Percentiles rank a stretch among this genome's conserved stretches.
Evolutionary conservation across 1,284 basidiomycete genomes (phyloP).

Genomic region (Melampsora americana): DNA sequence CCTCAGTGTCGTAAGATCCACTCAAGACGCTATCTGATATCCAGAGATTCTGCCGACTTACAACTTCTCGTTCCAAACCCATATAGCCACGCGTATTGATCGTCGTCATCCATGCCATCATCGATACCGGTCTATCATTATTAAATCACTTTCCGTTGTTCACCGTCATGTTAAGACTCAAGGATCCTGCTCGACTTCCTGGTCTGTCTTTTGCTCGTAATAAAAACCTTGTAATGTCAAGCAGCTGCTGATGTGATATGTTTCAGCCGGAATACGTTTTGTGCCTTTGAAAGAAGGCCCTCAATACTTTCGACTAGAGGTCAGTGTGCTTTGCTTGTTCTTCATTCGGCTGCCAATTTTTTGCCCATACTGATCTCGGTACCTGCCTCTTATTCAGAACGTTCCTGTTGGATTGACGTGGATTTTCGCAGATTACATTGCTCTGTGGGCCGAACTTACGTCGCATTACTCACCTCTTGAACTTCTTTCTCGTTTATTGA

Average conservation of each 20-base stretch:
- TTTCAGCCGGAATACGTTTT: slow-evolving; percentile 40
- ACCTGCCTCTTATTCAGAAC: neutral
- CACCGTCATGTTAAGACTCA: slow-evolving; percentile 75
- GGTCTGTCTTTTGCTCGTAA: slow-evolving; percentile 58
- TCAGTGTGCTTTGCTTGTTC: neutral
- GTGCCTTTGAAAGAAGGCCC: slow-evolving; percentile 2
- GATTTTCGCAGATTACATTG: slow-evolving; percentile 43
- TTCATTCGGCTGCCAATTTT: neutral
- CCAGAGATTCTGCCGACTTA: slow-evolving; percentile 28
- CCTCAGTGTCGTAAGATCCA: slow-evolving; percentile 67
- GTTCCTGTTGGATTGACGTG: slow-evolving; percentile 38
- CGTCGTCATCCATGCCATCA: slow-evolving; percentile 62
- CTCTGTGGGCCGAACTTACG: slow-evolving; percentile 37
- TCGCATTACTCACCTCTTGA: slow-evolving; percentile 37
- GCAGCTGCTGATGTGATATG: neutral
- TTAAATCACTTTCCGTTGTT: slow-evolving; percentile 91
- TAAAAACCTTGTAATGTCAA: neutral
- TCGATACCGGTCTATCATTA: slow-evolving; percentile 68
- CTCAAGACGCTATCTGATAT: slow-evolving; percentile 17
- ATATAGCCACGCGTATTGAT: slow-evolving; percentile 64
- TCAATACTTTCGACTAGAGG: slow-evolving; percentile 20
- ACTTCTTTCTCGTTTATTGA: slow-evolving; percentile 27
- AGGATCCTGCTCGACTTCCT: slow-evolving; percentile 78
- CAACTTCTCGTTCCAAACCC: slow-evolving; percentile 12
- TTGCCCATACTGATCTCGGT: neutral